phyloP scores from a whole-genome alignment of 805 yeast species.

The Candida hungchunana region DNA sequence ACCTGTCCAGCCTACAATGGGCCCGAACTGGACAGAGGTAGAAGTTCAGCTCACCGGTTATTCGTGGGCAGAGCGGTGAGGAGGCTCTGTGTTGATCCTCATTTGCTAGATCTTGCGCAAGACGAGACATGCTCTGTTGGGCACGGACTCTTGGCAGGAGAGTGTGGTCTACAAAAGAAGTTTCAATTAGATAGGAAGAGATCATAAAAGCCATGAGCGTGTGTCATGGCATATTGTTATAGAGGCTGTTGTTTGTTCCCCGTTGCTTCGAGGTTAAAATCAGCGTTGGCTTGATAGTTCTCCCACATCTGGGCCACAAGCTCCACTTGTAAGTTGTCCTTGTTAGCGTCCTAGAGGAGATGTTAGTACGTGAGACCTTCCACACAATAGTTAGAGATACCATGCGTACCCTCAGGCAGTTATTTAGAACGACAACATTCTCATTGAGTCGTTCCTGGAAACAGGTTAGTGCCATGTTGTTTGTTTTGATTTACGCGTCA shows the following conservation, averaged over 20 bases:
- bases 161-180: too few species aligned
- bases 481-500: background rate
- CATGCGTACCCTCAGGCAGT: conserved; percentile 42
- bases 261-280: conserved; percentile 64
- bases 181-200: too few species aligned
- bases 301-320: conserved; percentile 76
- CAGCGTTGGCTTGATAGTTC: conserved; percentile 64
- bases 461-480: conserved; percentile 3
- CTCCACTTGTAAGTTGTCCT: conserved; percentile 64
- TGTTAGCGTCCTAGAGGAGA: conserved; percentile 42
- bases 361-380: background rate
- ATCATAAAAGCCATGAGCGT: background rate
- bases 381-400: too few species aligned
- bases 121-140: too few species aligned
- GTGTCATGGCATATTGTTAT: conserved; percentile 12
- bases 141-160: too few species aligned
- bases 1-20: too few species aligned
- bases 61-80: too few species aligned
- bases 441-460: conserved; percentile 64
- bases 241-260: conserved; percentile 56
- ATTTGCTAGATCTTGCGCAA: too few species aligned
- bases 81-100: too few species aligned
- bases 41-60: too few species aligned
- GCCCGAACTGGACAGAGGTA: too few species aligned
- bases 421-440: conserved; percentile 61